Evolutionary conservation across 2,329 filamentous ascomycete genomes (phyloP), one percentile per base, ranked within the genome.

Genomic region (Aspergillus ustus): DNA sequence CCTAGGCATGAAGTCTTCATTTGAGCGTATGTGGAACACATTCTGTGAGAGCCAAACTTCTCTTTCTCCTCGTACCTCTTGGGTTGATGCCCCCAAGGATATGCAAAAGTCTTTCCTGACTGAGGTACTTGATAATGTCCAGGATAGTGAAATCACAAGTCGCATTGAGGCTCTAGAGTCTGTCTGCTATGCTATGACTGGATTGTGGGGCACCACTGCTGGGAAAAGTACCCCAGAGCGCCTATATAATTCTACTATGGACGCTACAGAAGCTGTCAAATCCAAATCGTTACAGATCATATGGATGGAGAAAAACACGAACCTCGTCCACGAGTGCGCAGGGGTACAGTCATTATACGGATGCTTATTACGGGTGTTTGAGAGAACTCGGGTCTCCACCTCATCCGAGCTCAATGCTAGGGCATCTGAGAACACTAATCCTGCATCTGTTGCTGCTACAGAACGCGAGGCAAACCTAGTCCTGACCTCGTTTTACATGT

Each of bases 21-120:
- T 96, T 72, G 87, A 93, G 66, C 86, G 87, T 73, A 86, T 89
- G 72, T 97, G 91, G 91, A 79, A 84, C 68, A 81, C 84, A 22
- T 84, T 86, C 62, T 79, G 72, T 69, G 76, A 74, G 61, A 72
- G 70, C 5, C 63, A 70, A 60, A 53, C 72, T 60, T 60, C 68
- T 45, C 20, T 54, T 63, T 73, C 69, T 61, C 77, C 80, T 48
- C 78, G 81, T 34, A 73, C 79, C 46, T 80, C 86, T 40, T 97
- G 93, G 92, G 82, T 88, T 57, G 85, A 88, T 45, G 86, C 86
- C 4, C 83, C 85, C 22, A 78, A 85, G 28, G 83, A 87, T 62
- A 80, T 73, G 51, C 77, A 76, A 29, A 76, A 73, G 57, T 71
- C 70, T 1, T 84, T 83, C 65, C 62, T 82, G 43, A 66, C 69